Conservation (phyloP, 176 grass and related monocot species). For the Sorghum bicolor region Sorghum_bicolor_NCBIv3 NC_012870.2:922501-923000, state of each 20-base stretch:
- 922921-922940: not conserved
- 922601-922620: not conserved
- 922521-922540: not conserved
- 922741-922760: not conserved
- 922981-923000: not conserved
- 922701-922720: not conserved
- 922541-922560: not conserved
- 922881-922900: not conserved
- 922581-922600: not conserved
- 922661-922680: not conserved
- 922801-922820: not conserved
- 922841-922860: not conserved
- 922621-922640: not conserved
- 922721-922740: not conserved
- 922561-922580: not conserved
- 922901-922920: constrained; percentile 7
- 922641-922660: not conserved
- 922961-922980: not conserved
- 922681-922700: not conserved
- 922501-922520: not conserved
- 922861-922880: not conserved
- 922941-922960: not conserved
- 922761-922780: not conserved
- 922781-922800: not conserved
- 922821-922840: not conserved